Conservation (phyloP, 768 basidiomycete species). For the Porphyrellus cyaneotinctus region DNA sequence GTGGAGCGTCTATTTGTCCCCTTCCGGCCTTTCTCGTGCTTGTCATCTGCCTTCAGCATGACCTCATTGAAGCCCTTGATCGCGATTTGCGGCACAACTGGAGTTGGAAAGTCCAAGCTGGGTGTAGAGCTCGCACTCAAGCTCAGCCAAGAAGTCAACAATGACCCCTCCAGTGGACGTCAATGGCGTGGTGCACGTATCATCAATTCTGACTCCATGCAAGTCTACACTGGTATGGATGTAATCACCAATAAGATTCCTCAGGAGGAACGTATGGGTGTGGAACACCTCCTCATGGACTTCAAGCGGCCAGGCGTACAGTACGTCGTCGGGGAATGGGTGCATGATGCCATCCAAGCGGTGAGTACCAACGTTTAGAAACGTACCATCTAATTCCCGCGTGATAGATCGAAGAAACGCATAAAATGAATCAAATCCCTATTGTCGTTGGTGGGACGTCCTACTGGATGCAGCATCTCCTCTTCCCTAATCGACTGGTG, state of each 20-base stretch:
- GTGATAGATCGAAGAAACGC: conserved; percentile 70
- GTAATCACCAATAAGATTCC: conserved; percentile 94
- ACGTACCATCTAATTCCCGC: neutral
- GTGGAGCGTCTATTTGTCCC: neutral
- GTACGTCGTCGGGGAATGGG: conserved; percentile 85
- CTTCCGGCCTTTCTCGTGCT: neutral
- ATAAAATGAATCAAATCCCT: conserved; percentile 60
- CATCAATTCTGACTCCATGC: conserved; percentile 98
- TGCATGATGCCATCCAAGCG: conserved; percentile 69
- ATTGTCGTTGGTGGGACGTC: conserved; percentile 94
- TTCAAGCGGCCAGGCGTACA: conserved; percentile 85
- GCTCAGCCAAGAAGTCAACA: conserved; percentile 35
- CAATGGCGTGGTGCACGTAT: conserved; percentile 65
- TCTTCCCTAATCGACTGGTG: conserved; percentile 77
- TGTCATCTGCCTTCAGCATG: conserved; percentile 11
- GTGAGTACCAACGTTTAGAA: conserved; percentile 43
- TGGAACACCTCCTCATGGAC: conserved; percentile 88
- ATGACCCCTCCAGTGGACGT: conserved; percentile 15
- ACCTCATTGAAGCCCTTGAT: conserved; percentile 59
- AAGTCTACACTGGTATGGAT: conserved; percentile 88
- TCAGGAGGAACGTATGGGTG: conserved; percentile 64
- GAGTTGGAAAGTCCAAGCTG: conserved; percentile 92
- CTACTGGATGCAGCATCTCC: conserved; percentile 95
- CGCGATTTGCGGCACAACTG: conserved; percentile 88
- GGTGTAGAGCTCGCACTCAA: conserved; percentile 81